Evolutionary conservation across 2,329 filamentous ascomycete genomes (phyloP).

Genomic region (Chrysosporium queenslandicum): DNA sequence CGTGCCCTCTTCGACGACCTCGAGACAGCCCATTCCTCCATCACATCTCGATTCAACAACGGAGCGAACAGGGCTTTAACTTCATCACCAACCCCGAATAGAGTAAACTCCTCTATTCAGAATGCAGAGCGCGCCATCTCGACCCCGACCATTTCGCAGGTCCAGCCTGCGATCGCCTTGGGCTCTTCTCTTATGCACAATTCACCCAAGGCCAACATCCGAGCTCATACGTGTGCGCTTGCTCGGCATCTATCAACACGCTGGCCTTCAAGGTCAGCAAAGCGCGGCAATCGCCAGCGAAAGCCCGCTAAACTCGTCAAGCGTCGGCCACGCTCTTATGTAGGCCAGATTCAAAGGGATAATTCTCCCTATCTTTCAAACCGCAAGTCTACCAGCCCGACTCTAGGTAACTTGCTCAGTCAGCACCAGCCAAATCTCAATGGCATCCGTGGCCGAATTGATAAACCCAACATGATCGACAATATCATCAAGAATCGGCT

Average conservation of each 20-base stretch:
- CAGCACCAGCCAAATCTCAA: constrained; percentile 13
- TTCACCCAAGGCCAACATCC: too few species aligned
- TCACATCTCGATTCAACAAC: constrained; percentile 15
- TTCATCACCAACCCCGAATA: neutral
- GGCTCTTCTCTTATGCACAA: too few species aligned
- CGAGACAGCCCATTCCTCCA: constrained; percentile 19
- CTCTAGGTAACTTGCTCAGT: constrained; percentile 6
- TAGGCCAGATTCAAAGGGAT: neutral
- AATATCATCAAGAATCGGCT: constrained; percentile 7
- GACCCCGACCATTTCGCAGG: too few species aligned
- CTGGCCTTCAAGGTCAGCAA: neutral
- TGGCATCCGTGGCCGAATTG: constrained; percentile 11
- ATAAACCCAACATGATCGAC: constrained; percentile 12
- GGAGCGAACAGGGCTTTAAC: neutral
- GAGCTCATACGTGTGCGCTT: neutral
- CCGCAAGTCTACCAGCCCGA: neutral
- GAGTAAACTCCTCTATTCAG: too few species aligned
- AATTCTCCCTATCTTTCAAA: neutral
- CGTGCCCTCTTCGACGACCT: constrained; percentile 18
- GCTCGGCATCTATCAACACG: neutral
- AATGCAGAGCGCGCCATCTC: neutral
- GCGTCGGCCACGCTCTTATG: neutral
- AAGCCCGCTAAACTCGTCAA: constrained; percentile 8
- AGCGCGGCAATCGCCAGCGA: neutral
- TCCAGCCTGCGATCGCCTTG: too few species aligned